Percentiles rank a stretch among this genome's conserved stretches.
Conservation (phyloP, 306 rosid genomes). For the Trifolium subterraneum region DNA sequence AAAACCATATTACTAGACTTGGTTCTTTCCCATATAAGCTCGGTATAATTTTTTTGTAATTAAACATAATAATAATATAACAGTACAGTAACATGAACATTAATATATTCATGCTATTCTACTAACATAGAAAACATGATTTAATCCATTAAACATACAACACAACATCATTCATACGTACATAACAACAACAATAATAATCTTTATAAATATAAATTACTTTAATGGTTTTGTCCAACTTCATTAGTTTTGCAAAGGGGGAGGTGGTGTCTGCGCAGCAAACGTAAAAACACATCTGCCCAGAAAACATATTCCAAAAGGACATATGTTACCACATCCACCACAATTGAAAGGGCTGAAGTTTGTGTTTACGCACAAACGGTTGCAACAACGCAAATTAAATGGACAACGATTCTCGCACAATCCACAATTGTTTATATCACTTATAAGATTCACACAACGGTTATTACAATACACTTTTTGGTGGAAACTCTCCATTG, state of each 20-base stretch:
- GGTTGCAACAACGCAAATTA: constrained; percentile 66
- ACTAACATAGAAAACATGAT: too few species aligned
- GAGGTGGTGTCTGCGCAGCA: background rate
- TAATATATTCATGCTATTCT: too few species aligned
- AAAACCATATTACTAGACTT: too few species aligned
- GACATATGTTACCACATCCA: constrained; percentile 60
- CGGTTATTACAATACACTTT: background rate
- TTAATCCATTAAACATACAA: too few species aligned
- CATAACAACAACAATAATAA: background rate
- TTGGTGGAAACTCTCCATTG: constrained; percentile 35
- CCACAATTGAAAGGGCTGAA: constrained; percentile 57
- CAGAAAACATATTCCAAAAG: constrained; percentile 51
- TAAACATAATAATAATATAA: too few species aligned
- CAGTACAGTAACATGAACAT: too few species aligned
- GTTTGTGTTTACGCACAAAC: constrained; percentile 54
- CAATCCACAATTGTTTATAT: constrained; percentile 61
- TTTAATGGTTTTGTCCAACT: too few species aligned
- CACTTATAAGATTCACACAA: constrained; percentile 55
- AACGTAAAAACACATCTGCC: constrained; percentile 65
- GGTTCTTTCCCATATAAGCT: too few species aligned
- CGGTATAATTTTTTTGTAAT: too few species aligned
- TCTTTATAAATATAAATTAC: too few species aligned
- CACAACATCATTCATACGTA: background rate
- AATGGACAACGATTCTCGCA: constrained; percentile 51
- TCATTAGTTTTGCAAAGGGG: constrained; percentile 22